These are phyloP conservation scores for Paraglomus brasilianum DNA, from an alignment of 192 early-diverging fungal species.

Conservation along the genomic window DNA sequence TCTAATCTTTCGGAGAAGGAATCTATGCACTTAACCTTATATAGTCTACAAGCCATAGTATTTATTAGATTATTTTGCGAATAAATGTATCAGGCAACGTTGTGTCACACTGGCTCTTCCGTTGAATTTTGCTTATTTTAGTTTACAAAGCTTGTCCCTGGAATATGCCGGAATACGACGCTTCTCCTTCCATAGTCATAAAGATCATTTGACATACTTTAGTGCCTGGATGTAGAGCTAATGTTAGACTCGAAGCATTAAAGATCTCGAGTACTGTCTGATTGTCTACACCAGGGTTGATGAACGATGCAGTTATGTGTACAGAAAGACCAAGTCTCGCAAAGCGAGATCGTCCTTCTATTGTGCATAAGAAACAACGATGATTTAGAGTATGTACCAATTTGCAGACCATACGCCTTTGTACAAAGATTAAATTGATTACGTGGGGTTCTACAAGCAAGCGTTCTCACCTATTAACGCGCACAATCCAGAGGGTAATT, in stretches of 20 bases:
- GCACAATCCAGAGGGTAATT: slow-evolving; percentile 10
- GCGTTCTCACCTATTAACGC: slow-evolving; percentile 23
- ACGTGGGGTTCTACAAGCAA: not conserved
- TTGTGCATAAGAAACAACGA: too few relatives aligned
- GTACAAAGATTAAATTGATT: too few relatives aligned
- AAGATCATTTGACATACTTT: slow-evolving; percentile 37
- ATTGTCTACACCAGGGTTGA: slow-evolving; percentile 20
- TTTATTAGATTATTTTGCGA: too few relatives aligned
- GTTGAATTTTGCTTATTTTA: too few relatives aligned
- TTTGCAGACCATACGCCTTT: too few relatives aligned
- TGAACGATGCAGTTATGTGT: slow-evolving; percentile 29
- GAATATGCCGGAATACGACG: slow-evolving; percentile 26
- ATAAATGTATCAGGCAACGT: too few relatives aligned
- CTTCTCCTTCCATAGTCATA: slow-evolving; percentile 32
- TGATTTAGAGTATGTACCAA: too few relatives aligned
- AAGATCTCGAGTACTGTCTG: slow-evolving; percentile 29
- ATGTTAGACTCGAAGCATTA: slow-evolving; percentile 31
- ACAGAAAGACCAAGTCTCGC: slow-evolving; percentile 25
- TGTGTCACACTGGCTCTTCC: too few relatives aligned
- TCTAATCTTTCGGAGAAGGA: too few relatives aligned
- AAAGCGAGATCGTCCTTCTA: slow-evolving; percentile 28
- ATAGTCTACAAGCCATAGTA: too few relatives aligned
- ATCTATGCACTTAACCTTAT: too few relatives aligned
- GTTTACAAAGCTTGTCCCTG: slow-evolving; percentile 23
- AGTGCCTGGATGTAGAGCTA: slow-evolving; percentile 29